A percentile compares a stretch with the other conserved stretches of the same genome.
Evolutionary conservation across 139 green algal genomes (phyloP).

Genomic region (Zygnema circumcarinatum): DNA sequence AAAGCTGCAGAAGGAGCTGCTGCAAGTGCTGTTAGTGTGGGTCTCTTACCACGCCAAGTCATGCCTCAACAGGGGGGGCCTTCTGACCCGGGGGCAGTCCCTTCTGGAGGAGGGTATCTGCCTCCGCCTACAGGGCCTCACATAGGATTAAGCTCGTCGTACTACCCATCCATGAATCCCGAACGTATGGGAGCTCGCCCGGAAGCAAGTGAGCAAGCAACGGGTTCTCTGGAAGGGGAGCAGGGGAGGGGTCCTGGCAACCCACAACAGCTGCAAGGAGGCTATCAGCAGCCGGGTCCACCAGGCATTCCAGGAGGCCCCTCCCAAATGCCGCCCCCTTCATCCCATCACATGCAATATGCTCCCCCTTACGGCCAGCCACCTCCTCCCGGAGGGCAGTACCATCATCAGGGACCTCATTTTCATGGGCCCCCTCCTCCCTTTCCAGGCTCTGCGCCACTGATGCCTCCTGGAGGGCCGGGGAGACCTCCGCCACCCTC

Average conservation of each 20-base stretch:
- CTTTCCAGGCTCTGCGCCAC: not conserved
- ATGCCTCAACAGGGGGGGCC: not conserved
- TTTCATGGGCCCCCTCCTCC: not conserved
- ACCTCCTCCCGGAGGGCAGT: not conserved
- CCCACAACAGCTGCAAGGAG: not conserved
- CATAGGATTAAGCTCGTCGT: not conserved
- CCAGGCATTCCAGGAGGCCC: not conserved
- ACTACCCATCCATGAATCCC: conserved; percentile 56
- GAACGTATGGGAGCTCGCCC: conserved; percentile 43
- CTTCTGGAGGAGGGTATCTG: not conserved
- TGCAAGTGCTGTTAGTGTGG: not conserved
- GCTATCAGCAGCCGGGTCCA: conserved; percentile 3
- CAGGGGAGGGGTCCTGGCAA: not conserved
- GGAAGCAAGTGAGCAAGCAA: not conserved
- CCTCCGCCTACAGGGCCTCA: not conserved
- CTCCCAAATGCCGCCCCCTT: not conserved
- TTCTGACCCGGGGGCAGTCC: not conserved
- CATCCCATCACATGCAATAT: not conserved
- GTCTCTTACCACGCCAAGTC: not conserved
- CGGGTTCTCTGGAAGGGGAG: not conserved
- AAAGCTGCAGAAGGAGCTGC: conserved; percentile 4
- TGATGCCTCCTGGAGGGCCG: not conserved
- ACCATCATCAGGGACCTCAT: not conserved
- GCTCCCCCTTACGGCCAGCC: not conserved
- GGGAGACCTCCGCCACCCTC: not conserved